A percentile compares a stretch with the other conserved stretches of the same genome.
Evolutionary conservation across 805 yeast genomes (phyloP).

Genomic region (Wickerhamomyces chambardii): DNA sequence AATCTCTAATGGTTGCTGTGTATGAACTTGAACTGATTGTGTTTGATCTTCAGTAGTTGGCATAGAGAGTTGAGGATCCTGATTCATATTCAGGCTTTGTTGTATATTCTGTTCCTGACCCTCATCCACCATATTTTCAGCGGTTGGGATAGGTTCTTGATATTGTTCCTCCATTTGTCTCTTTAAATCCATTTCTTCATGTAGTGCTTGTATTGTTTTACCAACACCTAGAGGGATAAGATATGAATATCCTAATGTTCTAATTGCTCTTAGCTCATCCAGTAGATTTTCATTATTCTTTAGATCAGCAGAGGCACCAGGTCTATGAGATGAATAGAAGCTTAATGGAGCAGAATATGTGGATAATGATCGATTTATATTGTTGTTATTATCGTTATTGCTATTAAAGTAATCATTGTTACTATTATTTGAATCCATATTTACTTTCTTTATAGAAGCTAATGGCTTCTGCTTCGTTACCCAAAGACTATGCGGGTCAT

Average conservation of each 20-base stretch:
- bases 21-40: neutral
- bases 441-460: too few relatives aligned
- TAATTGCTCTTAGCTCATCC: constrained; percentile 19
- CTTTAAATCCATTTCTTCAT: constrained; percentile 19
- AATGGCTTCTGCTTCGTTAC: neutral
- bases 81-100: constrained; percentile 1
- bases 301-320: constrained; percentile 18
- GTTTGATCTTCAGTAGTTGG: constrained; percentile 3
- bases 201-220: constrained; percentile 38
- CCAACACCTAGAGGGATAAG: constrained; percentile 52
- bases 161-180: constrained; percentile 18
- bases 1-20: neutral
- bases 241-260: constrained; percentile 36
- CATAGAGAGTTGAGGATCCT: too few relatives aligned
- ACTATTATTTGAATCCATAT: too few relatives aligned
- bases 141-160: constrained; percentile 14
- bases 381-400: neutral
- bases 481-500: neutral
- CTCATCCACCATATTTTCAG: constrained; percentile 21
- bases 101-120: constrained; percentile 9
- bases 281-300: neutral
- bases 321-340: constrained; percentile 40
- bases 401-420: neutral
- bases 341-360: constrained; percentile 36
- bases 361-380: neutral